Evolutionary conservation across 2,329 filamentous ascomycete species (phyloP).

Genomic region (Diplodia sapinea): DNA sequence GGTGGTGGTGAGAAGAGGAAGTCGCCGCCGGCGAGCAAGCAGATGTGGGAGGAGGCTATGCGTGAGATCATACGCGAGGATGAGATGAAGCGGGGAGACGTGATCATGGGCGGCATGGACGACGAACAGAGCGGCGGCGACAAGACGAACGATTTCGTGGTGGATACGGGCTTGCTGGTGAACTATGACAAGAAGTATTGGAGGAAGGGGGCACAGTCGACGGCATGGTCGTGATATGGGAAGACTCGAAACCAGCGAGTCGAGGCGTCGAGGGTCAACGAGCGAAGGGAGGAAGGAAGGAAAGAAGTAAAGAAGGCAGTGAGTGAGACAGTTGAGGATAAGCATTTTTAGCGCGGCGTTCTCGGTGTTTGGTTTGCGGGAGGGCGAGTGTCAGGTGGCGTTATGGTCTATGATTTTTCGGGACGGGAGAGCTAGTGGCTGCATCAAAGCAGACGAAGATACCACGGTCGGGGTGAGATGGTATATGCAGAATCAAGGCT

Average conservation of each 20-base stretch:
- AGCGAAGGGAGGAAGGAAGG: neutral
- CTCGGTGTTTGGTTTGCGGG: slow-evolving; percentile 35
- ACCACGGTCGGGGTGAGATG: neutral
- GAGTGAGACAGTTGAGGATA: neutral
- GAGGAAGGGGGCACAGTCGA: slow-evolving; percentile 54
- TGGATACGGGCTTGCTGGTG: slow-evolving; percentile 55
- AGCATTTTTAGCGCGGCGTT: slow-evolving; percentile 50
- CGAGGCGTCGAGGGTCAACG: neutral
- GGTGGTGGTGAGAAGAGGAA: slow-evolving; percentile 29
- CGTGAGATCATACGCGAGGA: slow-evolving; percentile 56
- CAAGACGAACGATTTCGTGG: slow-evolving; percentile 31
- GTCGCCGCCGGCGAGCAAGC: slow-evolving; percentile 49
- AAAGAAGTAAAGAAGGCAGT: neutral
- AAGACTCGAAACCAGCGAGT: too few relatives aligned
- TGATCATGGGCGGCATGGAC: slow-evolving; percentile 29
- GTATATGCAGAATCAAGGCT: neutral
- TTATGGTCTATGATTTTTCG: neutral
- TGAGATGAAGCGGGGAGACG: slow-evolving; percentile 35
- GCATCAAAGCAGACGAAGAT: neutral
- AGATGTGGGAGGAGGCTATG: slow-evolving; percentile 63
- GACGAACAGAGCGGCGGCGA: slow-evolving; percentile 37
- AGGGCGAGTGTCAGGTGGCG: neutral
- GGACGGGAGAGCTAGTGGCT: neutral
- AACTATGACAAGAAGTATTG: slow-evolving; percentile 67
- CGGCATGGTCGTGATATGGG: slow-evolving; percentile 33